Base-by-base conservation (phyloP, 1,284 basidiomycete genomes). In the Ceratobasidium papillatum region DNA sequence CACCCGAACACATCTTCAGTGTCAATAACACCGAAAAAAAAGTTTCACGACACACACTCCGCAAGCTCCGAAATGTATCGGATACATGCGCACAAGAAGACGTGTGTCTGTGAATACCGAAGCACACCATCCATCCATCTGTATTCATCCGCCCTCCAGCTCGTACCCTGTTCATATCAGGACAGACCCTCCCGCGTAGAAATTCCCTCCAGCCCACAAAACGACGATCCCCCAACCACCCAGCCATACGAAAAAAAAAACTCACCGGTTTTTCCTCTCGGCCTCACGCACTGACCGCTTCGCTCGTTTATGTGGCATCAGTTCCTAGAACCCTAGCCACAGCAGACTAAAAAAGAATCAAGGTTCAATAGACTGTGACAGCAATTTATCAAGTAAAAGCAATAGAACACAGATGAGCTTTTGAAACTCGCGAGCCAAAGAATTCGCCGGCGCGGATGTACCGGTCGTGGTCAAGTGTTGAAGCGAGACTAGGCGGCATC, bases 301-400 rank as follows among this genome's bases (percentile, higher is more conserved):
- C 30, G 65, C 65, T 12, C 65, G 65, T 43, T 68, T 68, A 32
- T 68, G 65, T 12, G 65, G 65, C 65, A 68, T 68, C 56, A 52
- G 51, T 52, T 52, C 51, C 51, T 52, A 52, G 51, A 11, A 52
- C 51, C 27, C 51, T 52, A 52, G 51, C 51, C 51, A 52, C 51
- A 52, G 51, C 4, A 49, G 9, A 14, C 7, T 22, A 49, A 49
- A 14, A 4, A 14, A 14, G n/a, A 41, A 47, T 47, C 45, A 12
- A 47, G 45, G 45, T 47, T 47, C 27, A 14, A 43, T 43, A 43
- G 41, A 43, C 41, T 43, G 8, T 43, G 51, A 52, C 51, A 30
- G 51, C 51, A 52, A 52, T 52, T 11, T 52, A 52, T 52, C 51
- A 52, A 25, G 27, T 4, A 27, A n/a, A 19, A 14, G n/a, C 47